Evolutionary conservation across 495 filamentous ascomycete genomes (phyloP).

Genomic region (Podospora conica): DNA sequence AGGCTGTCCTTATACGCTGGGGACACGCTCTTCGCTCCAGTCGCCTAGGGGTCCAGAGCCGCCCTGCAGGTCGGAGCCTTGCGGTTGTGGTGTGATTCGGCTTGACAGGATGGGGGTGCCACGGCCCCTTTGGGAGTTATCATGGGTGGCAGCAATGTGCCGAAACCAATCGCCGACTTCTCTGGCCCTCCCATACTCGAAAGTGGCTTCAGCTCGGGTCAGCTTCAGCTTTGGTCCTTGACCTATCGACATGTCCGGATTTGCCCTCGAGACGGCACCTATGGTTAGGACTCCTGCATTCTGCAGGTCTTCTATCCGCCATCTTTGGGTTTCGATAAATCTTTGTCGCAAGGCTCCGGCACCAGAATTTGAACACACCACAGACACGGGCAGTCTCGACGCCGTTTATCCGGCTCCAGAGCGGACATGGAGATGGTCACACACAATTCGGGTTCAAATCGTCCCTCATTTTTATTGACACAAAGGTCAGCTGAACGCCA

Average conservation of each 20-base stretch:
- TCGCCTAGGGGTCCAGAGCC: neutral
- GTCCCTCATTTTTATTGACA: neutral
- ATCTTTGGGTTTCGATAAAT: no score
- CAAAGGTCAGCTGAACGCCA: neutral
- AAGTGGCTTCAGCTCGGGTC: neutral
- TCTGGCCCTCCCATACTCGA: neutral
- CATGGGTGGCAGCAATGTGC: neutral
- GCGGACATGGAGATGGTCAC: no score
- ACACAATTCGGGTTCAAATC: no score
- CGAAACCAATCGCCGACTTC: neutral
- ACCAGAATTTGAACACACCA: neutral
- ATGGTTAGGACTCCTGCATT: neutral
- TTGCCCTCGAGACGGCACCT: neutral
- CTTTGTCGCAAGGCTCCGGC: neutral
- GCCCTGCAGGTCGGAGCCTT: neutral
- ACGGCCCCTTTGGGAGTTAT: neutral
- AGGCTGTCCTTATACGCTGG: neutral
- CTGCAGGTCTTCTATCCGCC: neutral
- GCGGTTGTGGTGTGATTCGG: neutral
- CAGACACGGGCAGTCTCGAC: no score
- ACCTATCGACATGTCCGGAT: neutral
- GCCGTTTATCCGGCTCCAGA: no score
- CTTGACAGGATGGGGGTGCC: neutral
- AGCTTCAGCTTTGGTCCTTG: neutral
- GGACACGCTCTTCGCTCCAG: neutral